Conservation (phyloP, 495 filamentous ascomycete genomes). For the Lasiosphaeria miniovina region DNA sequence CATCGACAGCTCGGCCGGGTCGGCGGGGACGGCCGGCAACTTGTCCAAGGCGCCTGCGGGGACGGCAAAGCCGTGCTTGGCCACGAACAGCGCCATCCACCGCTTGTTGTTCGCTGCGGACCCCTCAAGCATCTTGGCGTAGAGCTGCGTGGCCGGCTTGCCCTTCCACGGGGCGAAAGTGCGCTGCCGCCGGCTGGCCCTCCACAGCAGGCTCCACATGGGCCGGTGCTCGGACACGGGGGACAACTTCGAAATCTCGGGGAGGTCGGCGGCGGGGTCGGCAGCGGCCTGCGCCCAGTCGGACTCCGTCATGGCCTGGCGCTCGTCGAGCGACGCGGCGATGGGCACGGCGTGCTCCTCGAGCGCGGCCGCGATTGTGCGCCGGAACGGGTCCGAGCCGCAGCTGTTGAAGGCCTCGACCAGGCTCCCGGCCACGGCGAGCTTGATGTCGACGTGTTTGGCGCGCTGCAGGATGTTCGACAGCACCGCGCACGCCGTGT, state of each 20-base stretch:
- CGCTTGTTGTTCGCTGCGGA: constrained; percentile 21
- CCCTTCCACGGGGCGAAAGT: constrained; percentile 3
- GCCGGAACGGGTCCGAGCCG: constrained; percentile 7
- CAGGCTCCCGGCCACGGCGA: constrained; percentile 32
- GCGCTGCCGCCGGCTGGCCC: neutral
- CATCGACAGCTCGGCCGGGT: constrained; percentile 6
- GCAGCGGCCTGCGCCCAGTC: constrained; percentile 29
- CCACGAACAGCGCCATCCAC: constrained; percentile 33
- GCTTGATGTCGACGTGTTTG: constrained; percentile 34
- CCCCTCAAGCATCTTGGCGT: constrained; percentile 17
- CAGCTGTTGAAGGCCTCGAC: constrained; percentile 24
- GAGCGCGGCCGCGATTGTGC: constrained; percentile 23
- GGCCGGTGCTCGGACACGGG: neutral
- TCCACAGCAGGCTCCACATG: neutral
- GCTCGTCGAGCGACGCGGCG: constrained; percentile 35
- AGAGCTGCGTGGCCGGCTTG: constrained; percentile 15
- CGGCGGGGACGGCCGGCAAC: constrained; percentile 23
- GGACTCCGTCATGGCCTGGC: constrained; percentile 19
- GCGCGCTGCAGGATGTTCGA: constrained; percentile 26
- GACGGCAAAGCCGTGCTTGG: constrained; percentile 14
- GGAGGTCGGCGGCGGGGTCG: constrained; percentile 13
- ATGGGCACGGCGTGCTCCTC: constrained; percentile 29
- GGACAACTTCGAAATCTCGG: constrained; percentile 2
- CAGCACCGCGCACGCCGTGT: constrained; percentile 27
- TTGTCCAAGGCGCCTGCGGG: constrained; percentile 10